Percentiles rank a stretch among this genome's conserved stretches.
Conservation (phyloP, 2,329 filamentous ascomycete species). For the Stenocarpella maydis region DNA sequence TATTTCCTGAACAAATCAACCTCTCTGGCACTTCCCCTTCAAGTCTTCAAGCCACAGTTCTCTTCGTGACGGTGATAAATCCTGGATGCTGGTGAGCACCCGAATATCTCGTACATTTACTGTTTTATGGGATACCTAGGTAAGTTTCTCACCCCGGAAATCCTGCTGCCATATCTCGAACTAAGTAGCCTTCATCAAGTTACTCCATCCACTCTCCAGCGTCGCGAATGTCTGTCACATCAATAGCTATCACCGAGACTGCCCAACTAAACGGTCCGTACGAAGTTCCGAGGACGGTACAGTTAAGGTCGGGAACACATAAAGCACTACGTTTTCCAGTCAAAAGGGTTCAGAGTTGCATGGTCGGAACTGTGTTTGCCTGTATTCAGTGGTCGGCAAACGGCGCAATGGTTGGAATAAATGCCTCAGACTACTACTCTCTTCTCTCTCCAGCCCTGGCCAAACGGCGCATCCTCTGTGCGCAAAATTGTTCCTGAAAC, state of each 20-base stretch:
- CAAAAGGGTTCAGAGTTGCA: background rate
- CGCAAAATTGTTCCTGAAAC: background rate
- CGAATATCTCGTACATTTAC: background rate
- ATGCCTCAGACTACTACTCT: background rate
- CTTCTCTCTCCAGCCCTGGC: background rate
- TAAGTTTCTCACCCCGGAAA: background rate
- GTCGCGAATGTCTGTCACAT: no score
- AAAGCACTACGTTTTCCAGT: background rate
- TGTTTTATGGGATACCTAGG: background rate
- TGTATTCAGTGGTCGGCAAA: slow-evolving; percentile 3
- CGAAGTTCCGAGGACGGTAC: no score
- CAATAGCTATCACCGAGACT: no score
- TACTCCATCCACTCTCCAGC: background rate
- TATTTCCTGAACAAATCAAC: no score
- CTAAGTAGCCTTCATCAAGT: background rate
- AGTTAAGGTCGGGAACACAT: background rate
- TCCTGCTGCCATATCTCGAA: background rate
- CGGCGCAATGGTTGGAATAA: background rate
- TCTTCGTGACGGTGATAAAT: background rate
- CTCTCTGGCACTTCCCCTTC: no score
- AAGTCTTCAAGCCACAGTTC: no score
- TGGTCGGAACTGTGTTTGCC: background rate
- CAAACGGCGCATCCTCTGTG: background rate
- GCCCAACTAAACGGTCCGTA: no score
- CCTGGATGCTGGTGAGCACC: background rate